These are phyloP conservation scores for Tubosaeta sp. DNA, from an alignment of 768 basidiomycete species.

Conservation along the genomic window DNA sequence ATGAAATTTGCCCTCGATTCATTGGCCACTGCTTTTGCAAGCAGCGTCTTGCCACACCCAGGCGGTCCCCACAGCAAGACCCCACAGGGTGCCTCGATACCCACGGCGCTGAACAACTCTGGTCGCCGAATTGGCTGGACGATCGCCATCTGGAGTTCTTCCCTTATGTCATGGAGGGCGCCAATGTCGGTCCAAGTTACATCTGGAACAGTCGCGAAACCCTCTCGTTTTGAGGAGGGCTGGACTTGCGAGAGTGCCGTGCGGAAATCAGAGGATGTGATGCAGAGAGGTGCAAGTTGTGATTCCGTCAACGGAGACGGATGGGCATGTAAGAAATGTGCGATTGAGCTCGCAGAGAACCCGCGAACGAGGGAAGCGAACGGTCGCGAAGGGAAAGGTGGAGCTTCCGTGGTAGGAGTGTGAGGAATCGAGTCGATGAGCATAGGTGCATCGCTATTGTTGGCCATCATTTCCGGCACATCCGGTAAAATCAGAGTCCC, in stretches of 20 bases:
- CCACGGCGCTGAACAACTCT: slow-evolving; percentile 82
- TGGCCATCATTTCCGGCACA: slow-evolving; percentile 12
- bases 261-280: slow-evolving; percentile 77
- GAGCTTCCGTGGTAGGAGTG: slow-evolving; percentile 17
- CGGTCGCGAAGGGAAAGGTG: slow-evolving; percentile 17
- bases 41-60: slow-evolving; percentile 93
- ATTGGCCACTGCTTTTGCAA: slow-evolving; percentile 98
- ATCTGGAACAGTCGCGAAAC: slow-evolving; percentile 95
- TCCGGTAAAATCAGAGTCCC: slow-evolving; percentile 57
- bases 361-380: slow-evolving; percentile 37
- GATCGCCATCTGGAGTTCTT: slow-evolving; percentile 96
- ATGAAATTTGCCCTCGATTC: slow-evolving; percentile 96
- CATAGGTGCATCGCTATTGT: slow-evolving; percentile 34
- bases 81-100: slow-evolving; percentile 88
- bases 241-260: slow-evolving; percentile 85
- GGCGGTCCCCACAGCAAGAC: slow-evolving; percentile 99
- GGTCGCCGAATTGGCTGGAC: slow-evolving; percentile 92
- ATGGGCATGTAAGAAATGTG: slow-evolving; percentile 85
- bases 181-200: slow-evolving; percentile 95
- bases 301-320: slow-evolving; percentile 71
- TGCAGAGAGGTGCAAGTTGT: slow-evolving; percentile 77
- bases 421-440: slow-evolving; percentile 29
- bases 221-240: slow-evolving; percentile 95
- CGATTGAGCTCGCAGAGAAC: slow-evolving; percentile 66
- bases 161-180: slow-evolving; percentile 78